Base-by-base conservation (phyloP, 805 yeast species). In the Ogataea ganodermae region DNA sequence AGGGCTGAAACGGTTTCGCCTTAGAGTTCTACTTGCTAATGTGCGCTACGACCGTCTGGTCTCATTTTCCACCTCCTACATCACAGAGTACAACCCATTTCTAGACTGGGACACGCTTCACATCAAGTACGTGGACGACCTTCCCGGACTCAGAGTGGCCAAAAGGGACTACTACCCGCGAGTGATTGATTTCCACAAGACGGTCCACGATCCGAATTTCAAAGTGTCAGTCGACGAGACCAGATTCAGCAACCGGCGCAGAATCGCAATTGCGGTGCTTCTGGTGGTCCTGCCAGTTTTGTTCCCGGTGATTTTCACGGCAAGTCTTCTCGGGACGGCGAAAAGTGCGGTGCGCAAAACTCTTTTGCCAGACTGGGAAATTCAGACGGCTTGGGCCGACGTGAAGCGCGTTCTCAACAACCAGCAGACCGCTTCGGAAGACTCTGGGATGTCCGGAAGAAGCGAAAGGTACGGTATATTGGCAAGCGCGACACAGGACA, bases 21-120 rank as follows among this genome's bases (percentile, higher is more conserved):
- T 76, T 46, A 75, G 85, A 45, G 69, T 79, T 3, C 62, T 81
- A 2, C 70, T 89, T 47, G 90, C 96, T 8, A 91, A 92, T 66
- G 76, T 84, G 20, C 75, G 82, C 46, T 83, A 87, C 60, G 98
- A 91, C 66, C 74, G 97, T 49, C 80, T 96, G 0, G 98, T 91
- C 6, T 84, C 92, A 13, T 92, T 89, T 64, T 87, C 81, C 68
- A 89, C 97, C 0, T 75, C 96, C 0, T 90, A 74, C 64, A 84
- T 92, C 48, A 75, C 92, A 3, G 75, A 82, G 24, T 77, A 75
- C 50, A 81, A 87, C 46, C 96, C 96, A 1, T 90, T 89, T 62
- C 68, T 71, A n/a, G 68, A 68, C 40, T 76, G 79, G 75, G 75
- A 75, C 40, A 60, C 61, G 16, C 62, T 78, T 42, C 74, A 72